Evolutionary conservation across 257 asterid genomes (phyloP), one percentile per base, ranked within the genome.

Genomic region (Striga asiatica): DNA sequence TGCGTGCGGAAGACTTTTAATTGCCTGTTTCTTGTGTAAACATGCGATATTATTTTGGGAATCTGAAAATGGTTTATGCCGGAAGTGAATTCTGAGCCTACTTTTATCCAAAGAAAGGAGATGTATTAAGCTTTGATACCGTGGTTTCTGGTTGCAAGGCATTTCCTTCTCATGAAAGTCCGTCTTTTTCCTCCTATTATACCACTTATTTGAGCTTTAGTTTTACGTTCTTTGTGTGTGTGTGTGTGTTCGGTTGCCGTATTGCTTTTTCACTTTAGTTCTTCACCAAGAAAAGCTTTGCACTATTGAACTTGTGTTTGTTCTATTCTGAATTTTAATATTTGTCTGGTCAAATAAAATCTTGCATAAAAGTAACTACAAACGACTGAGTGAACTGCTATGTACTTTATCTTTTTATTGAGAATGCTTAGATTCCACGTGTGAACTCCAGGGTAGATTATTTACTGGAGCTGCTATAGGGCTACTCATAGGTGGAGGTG

Each of bases 401-500:
- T 0, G 3, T 21, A 19, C 3, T 27, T 37, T 12, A 25, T 16
- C 31, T 17, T 43, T 50, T 52, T 6, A 14, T 18, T 4, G 19
- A 39, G 34, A 24, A 23, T 25, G 21, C 48, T 53, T 25, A 24
- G 64, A 50, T 10, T 24, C 55, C 62, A 56, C 39, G 28, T 49
- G 61, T 65, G 53, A 63, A 74, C 52, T 87, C 69, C 76, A 92
- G 99, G 97, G 99, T 69, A 84, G 89, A 79, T 66, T 92, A 66
- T 52, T 84, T 57, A 92, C 98, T 0, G 96, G 85, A 58, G 86
- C 89, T 27, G 76, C 94, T 56, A 77, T 92, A 74, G 91, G 97
- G 59, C 75, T 88, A 38, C 83, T 88, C 21, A 92, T 92, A 60
- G 88, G 87, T 39, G 99, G 99, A 64, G 95, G 97, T 28, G 97